Conservation (phyloP, 257 asterid genomes). For the Mitragyna speciosa region DNA sequence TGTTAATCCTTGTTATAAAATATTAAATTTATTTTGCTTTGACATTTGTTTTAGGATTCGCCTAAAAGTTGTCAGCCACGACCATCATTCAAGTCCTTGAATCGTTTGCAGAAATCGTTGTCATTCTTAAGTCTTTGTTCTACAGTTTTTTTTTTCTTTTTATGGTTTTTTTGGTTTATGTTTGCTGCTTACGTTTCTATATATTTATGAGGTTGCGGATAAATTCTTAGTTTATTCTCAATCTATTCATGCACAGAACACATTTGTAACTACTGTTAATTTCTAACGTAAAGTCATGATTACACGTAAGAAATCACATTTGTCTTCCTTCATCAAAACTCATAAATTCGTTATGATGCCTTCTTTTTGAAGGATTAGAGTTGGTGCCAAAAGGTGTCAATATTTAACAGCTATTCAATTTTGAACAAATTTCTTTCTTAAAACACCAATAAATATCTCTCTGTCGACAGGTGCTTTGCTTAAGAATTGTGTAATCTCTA, state of each 20-base stretch:
- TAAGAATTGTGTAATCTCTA: slow-evolving; percentile 48
- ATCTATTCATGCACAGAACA: not conserved
- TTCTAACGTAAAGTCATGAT: slow-evolving; percentile 25
- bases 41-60: not conserved
- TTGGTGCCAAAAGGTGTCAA: slow-evolving; percentile 32
- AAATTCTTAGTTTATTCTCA: not conserved
- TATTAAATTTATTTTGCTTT: too few species aligned
- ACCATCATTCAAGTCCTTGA: not conserved
- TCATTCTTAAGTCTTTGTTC: not conserved
- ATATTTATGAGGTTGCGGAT: not conserved
- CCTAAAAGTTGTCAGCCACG: not conserved
- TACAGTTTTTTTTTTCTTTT: not conserved
- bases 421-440: slow-evolving; percentile 3
- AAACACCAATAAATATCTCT: slow-evolving; percentile 10
- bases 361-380: slow-evolving; percentile 36
- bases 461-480: slow-evolving; percentile 63
- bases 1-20: not conserved
- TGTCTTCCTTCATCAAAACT: slow-evolving; percentile 26
- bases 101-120: not conserved
- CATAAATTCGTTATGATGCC: slow-evolving; percentile 31
- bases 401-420: slow-evolving; percentile 19
- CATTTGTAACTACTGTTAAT: not conserved
- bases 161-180: not conserved
- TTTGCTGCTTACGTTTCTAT: not conserved
- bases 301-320: slow-evolving; percentile 22